Percentiles rank a stretch among this genome's conserved stretches.
These are phyloP conservation scores for Isatis tinctoria DNA, from an alignment of 345 rosid species.

Conservation along the genomic window DNA sequence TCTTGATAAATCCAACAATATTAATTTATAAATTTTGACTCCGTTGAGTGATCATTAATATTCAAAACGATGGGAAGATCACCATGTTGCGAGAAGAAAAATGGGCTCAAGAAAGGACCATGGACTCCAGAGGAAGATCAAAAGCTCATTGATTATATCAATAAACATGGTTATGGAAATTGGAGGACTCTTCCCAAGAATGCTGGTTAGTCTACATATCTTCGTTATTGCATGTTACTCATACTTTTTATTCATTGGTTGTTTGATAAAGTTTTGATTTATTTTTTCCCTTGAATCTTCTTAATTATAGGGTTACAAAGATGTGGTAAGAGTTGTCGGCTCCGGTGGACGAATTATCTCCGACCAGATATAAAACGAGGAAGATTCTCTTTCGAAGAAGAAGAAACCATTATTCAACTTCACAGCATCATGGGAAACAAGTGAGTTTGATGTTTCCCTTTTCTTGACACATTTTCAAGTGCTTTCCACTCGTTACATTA, in stretches of 20 bases:
- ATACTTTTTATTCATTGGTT: neutral
- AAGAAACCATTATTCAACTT: slow-evolving; percentile 65
- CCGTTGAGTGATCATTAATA: neutral
- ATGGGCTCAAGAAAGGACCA: slow-evolving; percentile 76
- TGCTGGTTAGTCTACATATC: slow-evolving; percentile 46
- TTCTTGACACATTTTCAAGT: neutral
- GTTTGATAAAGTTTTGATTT: neutral
- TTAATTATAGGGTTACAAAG: slow-evolving; percentile 42
- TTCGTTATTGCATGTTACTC: neutral
- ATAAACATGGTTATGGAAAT: slow-evolving; percentile 68
- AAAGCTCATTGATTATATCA: slow-evolving; percentile 58
- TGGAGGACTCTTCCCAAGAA: slow-evolving; percentile 90
- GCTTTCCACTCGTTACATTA: neutral
- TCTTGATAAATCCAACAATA: slow-evolving; percentile 12
- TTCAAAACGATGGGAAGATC: slow-evolving; percentile 56
- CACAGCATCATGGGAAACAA: slow-evolving; percentile 80
- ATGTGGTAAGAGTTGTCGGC: slow-evolving; percentile 90
- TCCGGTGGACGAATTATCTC: slow-evolving; percentile 85
- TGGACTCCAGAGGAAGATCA: slow-evolving; percentile 91
- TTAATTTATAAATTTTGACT: neutral
- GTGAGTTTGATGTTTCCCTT: slow-evolving; percentile 34
- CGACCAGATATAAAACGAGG: slow-evolving; percentile 90
- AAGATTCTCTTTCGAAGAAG: slow-evolving; percentile 68
- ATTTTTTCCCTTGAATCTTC: neutral
- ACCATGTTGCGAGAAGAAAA: slow-evolving; percentile 75